Evolutionary conservation across 306 rosid species (phyloP).

Genomic region (Gastrolobium bilobum): DNA sequence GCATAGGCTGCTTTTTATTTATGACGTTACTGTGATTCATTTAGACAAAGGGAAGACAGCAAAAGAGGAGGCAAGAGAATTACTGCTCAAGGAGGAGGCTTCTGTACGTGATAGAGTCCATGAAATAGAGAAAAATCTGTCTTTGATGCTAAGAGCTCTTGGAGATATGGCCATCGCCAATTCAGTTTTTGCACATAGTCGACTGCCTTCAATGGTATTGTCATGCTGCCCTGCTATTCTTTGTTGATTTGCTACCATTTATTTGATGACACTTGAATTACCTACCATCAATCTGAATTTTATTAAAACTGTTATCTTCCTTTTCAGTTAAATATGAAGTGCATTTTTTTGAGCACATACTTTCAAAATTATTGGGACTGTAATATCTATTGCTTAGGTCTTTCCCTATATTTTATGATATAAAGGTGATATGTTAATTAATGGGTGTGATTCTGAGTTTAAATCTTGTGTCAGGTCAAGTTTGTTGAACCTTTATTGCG

Average conservation of each 20-base stretch:
- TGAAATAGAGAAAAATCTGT: conserved; percentile 71
- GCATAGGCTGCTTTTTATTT: not conserved
- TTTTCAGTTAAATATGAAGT: conserved; percentile 24
- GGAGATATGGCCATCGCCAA: conserved; percentile 93
- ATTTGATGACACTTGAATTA: conserved; percentile 43
- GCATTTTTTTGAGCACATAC: not conserved
- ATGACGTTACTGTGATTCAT: conserved; percentile 20
- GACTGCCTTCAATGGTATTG: conserved; percentile 86
- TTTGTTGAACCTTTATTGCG: conserved; percentile 88
- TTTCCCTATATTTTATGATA: not conserved
- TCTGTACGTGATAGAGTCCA: conserved; percentile 74
- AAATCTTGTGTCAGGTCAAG: conserved; percentile 72
- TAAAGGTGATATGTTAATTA: not conserved
- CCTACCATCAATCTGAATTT: conserved; percentile 27
- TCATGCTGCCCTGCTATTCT: conserved; percentile 26
- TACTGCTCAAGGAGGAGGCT: conserved; percentile 85
- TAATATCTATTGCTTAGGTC: not conserved
- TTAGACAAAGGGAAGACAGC: conserved; percentile 91
- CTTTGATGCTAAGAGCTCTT: conserved; percentile 80
- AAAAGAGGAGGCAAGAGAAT: conserved; percentile 95
- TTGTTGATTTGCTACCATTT: conserved; percentile 26
- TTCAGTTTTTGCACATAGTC: conserved; percentile 94
- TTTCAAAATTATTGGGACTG: conserved; percentile 4
- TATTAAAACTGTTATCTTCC: not conserved
- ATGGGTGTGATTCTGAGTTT: conserved; percentile 25